phyloP scores from a whole-genome alignment of 2,329 filamentous ascomycete genomes.

The Epichloe sp. region DNA sequence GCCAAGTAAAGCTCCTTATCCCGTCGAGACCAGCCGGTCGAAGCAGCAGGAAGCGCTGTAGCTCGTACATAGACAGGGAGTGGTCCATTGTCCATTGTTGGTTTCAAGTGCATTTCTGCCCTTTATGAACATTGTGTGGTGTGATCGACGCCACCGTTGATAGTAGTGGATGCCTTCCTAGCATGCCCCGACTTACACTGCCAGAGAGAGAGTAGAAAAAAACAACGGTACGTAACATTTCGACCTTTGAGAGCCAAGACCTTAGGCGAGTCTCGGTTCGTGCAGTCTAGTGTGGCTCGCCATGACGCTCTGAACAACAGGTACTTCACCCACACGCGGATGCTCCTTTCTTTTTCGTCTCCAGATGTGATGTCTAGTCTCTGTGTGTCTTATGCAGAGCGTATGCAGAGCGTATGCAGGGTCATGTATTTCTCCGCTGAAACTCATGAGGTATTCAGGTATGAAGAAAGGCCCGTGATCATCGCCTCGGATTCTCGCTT shows the following conservation, averaged over 20 bases:
- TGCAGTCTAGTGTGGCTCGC: conserved; percentile 2
- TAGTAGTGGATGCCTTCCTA: conserved; percentile 3
- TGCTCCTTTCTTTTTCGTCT: conserved; percentile 9
- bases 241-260: conserved; percentile 8
- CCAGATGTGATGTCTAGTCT: conserved; percentile 9
- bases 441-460: neutral
- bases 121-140: neutral
- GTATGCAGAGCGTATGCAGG: conserved; percentile 6
- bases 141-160: conserved; percentile 3
- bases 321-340: neutral
- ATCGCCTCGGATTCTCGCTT: neutral
- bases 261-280: neutral
- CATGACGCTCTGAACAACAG: conserved; percentile 2
- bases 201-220: conserved; percentile 5
- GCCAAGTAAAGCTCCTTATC: neutral
- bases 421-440: neutral
- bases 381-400: conserved; percentile 5
- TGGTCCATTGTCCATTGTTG: neutral
- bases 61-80: neutral
- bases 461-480: neutral
- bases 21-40: neutral
- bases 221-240: conserved; percentile 6
- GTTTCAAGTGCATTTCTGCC: conserved; percentile 1
- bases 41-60: neutral
- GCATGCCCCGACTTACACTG: conserved; percentile 1